A percentile compares a stretch with the other conserved stretches of the same genome.
Conservation (phyloP, 2,329 filamentous ascomycete species). For the Penicillium sp. region DNA sequence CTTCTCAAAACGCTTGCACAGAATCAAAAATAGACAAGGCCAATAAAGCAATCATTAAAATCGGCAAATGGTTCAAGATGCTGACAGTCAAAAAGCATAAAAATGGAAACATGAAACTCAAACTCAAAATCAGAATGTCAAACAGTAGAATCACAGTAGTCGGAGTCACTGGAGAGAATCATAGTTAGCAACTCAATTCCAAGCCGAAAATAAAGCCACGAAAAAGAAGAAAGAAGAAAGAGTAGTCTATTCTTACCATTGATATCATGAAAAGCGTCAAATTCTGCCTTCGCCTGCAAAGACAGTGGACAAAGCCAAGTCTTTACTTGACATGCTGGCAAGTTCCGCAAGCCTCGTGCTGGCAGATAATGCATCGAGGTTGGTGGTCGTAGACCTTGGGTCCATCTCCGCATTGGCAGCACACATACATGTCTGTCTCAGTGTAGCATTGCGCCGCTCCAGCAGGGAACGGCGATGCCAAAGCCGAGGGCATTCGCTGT, state of each 20-base stretch:
- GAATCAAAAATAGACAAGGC: neutral
- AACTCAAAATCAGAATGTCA: neutral
- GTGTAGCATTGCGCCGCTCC: slow-evolving; percentile 6
- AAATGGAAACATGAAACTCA: neutral
- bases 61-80: neutral
- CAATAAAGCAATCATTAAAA: neutral
- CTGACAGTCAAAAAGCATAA: neutral
- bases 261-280: neutral
- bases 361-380: slow-evolving; percentile 35
- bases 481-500: neutral
- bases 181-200: neutral
- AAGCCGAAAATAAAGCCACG: neutral
- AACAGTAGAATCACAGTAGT: neutral
- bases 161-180: neutral
- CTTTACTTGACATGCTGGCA: slow-evolving; percentile 36
- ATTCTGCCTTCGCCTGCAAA: slow-evolving; percentile 3
- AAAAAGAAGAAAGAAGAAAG: neutral
- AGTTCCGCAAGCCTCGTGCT: slow-evolving; percentile 31
- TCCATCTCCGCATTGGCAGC: slow-evolving; percentile 42
- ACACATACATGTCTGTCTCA: slow-evolving; percentile 36
- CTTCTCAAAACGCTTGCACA: neutral
- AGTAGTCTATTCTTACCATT: neutral
- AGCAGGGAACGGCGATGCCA: neutral
- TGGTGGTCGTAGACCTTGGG: slow-evolving; percentile 41
- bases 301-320: slow-evolving; percentile 5